Percentiles rank a stretch among this genome's conserved stretches.
Evolutionary conservation across 208 protist genomes (phyloP).

Genomic region (Wallacemonas collosoma): DNA sequence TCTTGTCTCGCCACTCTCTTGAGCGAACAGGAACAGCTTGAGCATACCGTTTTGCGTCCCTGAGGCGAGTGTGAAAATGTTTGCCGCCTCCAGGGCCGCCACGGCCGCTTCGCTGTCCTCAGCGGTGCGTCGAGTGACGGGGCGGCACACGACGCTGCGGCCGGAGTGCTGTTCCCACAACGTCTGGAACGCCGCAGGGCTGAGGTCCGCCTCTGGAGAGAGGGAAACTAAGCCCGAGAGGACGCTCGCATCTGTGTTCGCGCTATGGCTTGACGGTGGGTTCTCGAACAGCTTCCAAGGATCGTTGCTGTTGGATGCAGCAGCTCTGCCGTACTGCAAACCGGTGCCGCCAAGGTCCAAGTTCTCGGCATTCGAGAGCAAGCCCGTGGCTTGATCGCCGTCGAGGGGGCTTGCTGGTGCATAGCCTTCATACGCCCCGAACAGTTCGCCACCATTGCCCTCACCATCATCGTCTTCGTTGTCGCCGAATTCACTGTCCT

Average conservation of each 20-base stretch:
- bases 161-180: neutral
- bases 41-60: constrained; percentile 36
- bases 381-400: neutral
- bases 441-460: constrained; percentile 10
- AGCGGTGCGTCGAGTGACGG: neutral
- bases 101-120: constrained; percentile 32
- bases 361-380: neutral
- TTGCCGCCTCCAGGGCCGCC: constrained; percentile 35
- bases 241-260: neutral
- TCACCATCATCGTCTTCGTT: constrained; percentile 20
- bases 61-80: constrained; percentile 60
- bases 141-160: constrained; percentile 26
- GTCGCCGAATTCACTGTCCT: constrained; percentile 4
- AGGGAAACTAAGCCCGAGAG: constrained; percentile 13
- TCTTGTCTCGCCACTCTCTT: constrained; percentile 6
- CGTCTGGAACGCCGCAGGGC: constrained; percentile 43
- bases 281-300: neutral
- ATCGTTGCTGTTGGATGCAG: neutral
- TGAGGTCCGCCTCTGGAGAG: constrained; percentile 40
- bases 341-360: neutral
- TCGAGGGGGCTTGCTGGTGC: neutral
- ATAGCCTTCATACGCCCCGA: constrained; percentile 1
- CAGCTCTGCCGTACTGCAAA: neutral
- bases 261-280: neutral
- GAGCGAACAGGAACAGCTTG: constrained; percentile 59